Evolutionary conservation across 2,329 filamentous ascomycete species (phyloP).

Genomic region (Epichloe gansuensis): DNA sequence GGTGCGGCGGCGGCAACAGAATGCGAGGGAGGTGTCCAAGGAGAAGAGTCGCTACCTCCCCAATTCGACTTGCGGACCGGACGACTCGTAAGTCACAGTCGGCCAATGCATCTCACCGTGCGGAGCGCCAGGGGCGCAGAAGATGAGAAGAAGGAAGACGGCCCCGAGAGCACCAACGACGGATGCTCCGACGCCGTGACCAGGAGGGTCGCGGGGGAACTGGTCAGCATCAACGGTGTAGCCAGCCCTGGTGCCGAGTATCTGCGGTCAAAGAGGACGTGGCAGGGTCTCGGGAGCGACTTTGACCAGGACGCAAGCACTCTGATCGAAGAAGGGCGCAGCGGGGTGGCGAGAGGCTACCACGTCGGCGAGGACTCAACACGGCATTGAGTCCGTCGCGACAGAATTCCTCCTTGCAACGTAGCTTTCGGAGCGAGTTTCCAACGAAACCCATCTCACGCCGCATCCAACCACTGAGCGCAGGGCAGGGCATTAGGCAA

Average conservation of each 20-base stretch:
- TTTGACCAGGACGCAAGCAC: conserved; percentile 53
- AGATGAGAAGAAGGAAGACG: conserved; percentile 8
- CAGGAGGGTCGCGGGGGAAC: conserved; percentile 48
- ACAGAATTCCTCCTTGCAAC: too few relatives aligned
- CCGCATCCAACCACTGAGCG: too few relatives aligned
- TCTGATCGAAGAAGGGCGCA: conserved; percentile 71
- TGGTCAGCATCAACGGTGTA: conserved; percentile 73
- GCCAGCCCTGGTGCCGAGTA: conserved; percentile 88
- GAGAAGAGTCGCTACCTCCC: conserved; percentile 66
- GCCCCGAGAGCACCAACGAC: not conserved
- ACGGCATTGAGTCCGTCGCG: conserved; percentile 14
- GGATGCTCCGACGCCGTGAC: conserved; percentile 32
- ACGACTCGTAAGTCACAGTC: conserved; percentile 63
- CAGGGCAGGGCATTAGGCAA: too few relatives aligned
- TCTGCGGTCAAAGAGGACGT: conserved; percentile 69
- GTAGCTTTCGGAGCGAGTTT: too few relatives aligned
- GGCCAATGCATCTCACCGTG: conserved; percentile 52
- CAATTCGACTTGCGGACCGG: conserved; percentile 90
- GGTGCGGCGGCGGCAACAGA: not conserved
- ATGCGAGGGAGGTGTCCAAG: conserved; percentile 32
- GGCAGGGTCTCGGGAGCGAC: conserved; percentile 85
- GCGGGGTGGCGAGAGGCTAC: conserved; percentile 83
- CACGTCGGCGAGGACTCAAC: conserved; percentile 49
- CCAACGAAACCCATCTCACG: too few relatives aligned
- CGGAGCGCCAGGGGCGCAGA: conserved; percentile 11